Conservation (phyloP, 2,329 filamentous ascomycete genomes). For the Thyridium curvatum region DNA sequence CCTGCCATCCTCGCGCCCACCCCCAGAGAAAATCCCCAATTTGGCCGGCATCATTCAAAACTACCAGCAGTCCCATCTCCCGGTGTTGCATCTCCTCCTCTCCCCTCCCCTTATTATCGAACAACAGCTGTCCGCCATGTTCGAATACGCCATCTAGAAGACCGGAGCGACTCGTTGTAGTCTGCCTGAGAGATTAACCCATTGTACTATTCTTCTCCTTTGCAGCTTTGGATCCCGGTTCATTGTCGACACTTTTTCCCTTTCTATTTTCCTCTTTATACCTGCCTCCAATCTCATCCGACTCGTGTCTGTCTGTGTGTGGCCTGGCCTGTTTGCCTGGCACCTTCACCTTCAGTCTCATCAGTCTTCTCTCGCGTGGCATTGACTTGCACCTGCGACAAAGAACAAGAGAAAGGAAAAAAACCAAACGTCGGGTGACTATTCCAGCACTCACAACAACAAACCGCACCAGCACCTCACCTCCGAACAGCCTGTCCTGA, state of each 20-base stretch:
- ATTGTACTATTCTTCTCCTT: slow-evolving; percentile 1
- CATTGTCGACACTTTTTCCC: slow-evolving; percentile 20
- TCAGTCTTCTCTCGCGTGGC: slow-evolving; percentile 21
- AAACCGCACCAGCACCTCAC: too few species aligned
- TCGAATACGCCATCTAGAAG: slow-evolving; percentile 46
- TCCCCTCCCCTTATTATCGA: slow-evolving; percentile 39
- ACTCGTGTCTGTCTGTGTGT: slow-evolving; percentile 8
- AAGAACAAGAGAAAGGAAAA: slow-evolving; percentile 15
- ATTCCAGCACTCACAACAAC: too few species aligned
- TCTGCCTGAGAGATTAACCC: slow-evolving; percentile 38
- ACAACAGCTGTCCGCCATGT: slow-evolving; percentile 46
- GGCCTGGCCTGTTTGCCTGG: slow-evolving; percentile 15
- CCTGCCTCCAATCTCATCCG: neutral
- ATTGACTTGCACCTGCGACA: slow-evolving; percentile 30
- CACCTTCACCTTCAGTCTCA: too few species aligned
- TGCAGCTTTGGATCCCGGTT: slow-evolving; percentile 12
- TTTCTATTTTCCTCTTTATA: slow-evolving; percentile 7
- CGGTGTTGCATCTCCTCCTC: slow-evolving; percentile 22
- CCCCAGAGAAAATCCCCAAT: too few species aligned
- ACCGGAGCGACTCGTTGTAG: slow-evolving; percentile 47
- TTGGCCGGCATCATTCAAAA: slow-evolving; percentile 21
- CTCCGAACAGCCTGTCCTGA: neutral
- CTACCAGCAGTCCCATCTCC: slow-evolving; percentile 20
- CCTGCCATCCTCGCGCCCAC: neutral
- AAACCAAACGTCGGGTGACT: slow-evolving; percentile 1